Conservation (phyloP, 805 yeast species). For the Cyberlindnera mycetangii region DNA sequence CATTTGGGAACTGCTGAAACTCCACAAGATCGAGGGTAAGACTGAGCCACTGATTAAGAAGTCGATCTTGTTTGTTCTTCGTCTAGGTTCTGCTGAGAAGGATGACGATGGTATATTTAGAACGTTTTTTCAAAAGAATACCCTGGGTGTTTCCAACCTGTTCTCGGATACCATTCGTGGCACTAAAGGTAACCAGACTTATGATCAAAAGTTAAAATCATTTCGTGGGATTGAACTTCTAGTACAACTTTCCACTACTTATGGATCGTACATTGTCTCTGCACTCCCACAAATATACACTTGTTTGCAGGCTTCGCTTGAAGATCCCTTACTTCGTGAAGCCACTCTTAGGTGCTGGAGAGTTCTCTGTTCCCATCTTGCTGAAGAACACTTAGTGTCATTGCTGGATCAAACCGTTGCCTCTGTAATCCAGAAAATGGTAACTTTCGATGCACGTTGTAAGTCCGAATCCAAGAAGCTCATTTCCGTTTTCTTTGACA, state of each 20-base stretch:
- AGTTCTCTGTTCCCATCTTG: slow-evolving; percentile 54
- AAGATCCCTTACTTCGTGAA: slow-evolving; percentile 53
- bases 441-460: slow-evolving; percentile 44
- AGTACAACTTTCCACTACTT: slow-evolving; percentile 40
- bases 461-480: slow-evolving; percentile 51
- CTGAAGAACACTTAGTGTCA: slow-evolving; percentile 54
- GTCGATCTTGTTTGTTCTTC: slow-evolving; percentile 43
- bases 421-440: slow-evolving; percentile 67
- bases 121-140: slow-evolving; percentile 50
- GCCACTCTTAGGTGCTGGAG: slow-evolving; percentile 70
- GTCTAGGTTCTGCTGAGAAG: slow-evolving; percentile 17
- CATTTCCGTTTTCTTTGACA: slow-evolving; percentile 36
- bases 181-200: slow-evolving; percentile 66
- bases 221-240: slow-evolving; percentile 72
- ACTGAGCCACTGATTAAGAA: slow-evolving; percentile 21
- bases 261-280: slow-evolving; percentile 51
- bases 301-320: slow-evolving; percentile 77
- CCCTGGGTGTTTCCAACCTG: slow-evolving; percentile 71
- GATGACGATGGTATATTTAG: slow-evolving; percentile 30
- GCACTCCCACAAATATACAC: slow-evolving; percentile 85
- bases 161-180: slow-evolving; percentile 81
- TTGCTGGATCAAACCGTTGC: slow-evolving; percentile 75
- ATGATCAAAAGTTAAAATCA: slow-evolving; percentile 66
- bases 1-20: slow-evolving; percentile 43
- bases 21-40: slow-evolving; percentile 37